Percentiles rank a stretch among this genome's conserved stretches.
Evolutionary conservation across 768 basidiomycete species (phyloP).

Genomic region (Myochromella boudieri): DNA sequence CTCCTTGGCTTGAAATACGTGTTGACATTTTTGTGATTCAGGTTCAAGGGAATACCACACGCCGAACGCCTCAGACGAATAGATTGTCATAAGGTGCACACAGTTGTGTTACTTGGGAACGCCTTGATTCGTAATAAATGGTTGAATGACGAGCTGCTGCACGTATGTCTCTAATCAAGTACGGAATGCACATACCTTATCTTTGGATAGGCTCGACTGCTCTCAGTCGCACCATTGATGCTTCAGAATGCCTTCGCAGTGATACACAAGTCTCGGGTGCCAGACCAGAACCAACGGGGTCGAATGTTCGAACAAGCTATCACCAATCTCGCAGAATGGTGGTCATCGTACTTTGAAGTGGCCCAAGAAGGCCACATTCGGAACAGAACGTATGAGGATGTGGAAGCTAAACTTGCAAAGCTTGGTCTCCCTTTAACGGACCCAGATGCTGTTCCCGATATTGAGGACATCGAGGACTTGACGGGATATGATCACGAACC

Average conservation of each 20-base stretch:
- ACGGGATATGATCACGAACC: slow-evolving; percentile 62
- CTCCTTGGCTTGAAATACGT: slow-evolving; percentile 5
- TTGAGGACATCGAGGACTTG: slow-evolving; percentile 44
- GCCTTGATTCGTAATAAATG: slow-evolving; percentile 77
- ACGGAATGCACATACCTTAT: background rate
- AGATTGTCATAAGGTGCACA: slow-evolving; percentile 88
- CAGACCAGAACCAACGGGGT: slow-evolving; percentile 79
- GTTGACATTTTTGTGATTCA: slow-evolving; percentile 21
- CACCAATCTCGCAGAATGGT: slow-evolving; percentile 78
- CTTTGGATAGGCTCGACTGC: slow-evolving; percentile 69
- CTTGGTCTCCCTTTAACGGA: slow-evolving; percentile 28
- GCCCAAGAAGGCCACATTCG: slow-evolving; percentile 65
- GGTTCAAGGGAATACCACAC: slow-evolving; percentile 53
- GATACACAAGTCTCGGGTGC: slow-evolving; percentile 79
- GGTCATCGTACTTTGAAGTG: slow-evolving; percentile 74
- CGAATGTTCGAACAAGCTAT: slow-evolving; percentile 87
- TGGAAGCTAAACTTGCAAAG: slow-evolving; percentile 45
- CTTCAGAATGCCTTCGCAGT: slow-evolving; percentile 79
- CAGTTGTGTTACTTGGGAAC: slow-evolving; percentile 75
- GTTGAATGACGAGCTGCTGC: slow-evolving; percentile 80
- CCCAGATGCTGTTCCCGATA: slow-evolving; percentile 30
- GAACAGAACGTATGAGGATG: slow-evolving; percentile 75
- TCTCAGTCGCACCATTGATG: slow-evolving; percentile 81
- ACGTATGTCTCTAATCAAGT: slow-evolving; percentile 51
- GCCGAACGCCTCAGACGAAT: slow-evolving; percentile 75